Evolutionary conservation across 805 yeast genomes (phyloP), one percentile per base, ranked within the genome.

Genomic region (Starmerella scarabaei): DNA sequence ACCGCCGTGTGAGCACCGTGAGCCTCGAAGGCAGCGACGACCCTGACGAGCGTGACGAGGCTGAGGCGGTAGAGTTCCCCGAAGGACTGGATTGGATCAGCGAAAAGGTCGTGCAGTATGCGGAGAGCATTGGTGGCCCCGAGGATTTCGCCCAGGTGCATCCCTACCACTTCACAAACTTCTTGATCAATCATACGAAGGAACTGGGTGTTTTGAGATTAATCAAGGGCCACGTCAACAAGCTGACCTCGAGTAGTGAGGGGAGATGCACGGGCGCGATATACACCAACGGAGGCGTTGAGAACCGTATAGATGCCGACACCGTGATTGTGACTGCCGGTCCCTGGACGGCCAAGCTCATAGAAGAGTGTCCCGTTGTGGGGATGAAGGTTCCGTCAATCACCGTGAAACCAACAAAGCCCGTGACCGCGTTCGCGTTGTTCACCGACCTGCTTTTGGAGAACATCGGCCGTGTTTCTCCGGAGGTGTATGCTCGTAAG

Each of bases 111-210:
- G 75, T 88, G 6, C 69, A 68, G 42, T 77, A 71, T 41, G 84
- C 93, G 77, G 75, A 86, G 2, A 69, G 73, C 7, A 61, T 88
- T 37, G 96, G 97, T 23, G 88, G 81, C 18, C 70, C 73, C 23
- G 86, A 79, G 45, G 76, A 93, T 12, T 88, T 96, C 1, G 97
- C 96, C 0, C 97, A 91, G 61, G 94, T 91, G 5, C 96, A 88
- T 57, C 97, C 98, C 2, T 84, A 80, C 62, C 79, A 79, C 55
- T 86, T 91, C 61, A 88, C 97, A n/a, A 80, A 79, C 40, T 81
- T 72, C 55, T 66, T 88, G 9, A 62, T 88, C 45, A 73, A 75
- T 48, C 79, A 82, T 54, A 93, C 94, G 36, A 72, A 80, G 50
- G 84, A 80, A 49, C 64, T 79, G 2, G 93, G 91, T 7, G 74